Evolutionary conservation across 768 basidiomycete genomes (phyloP).

Genomic region (Boletus coccyginus): DNA sequence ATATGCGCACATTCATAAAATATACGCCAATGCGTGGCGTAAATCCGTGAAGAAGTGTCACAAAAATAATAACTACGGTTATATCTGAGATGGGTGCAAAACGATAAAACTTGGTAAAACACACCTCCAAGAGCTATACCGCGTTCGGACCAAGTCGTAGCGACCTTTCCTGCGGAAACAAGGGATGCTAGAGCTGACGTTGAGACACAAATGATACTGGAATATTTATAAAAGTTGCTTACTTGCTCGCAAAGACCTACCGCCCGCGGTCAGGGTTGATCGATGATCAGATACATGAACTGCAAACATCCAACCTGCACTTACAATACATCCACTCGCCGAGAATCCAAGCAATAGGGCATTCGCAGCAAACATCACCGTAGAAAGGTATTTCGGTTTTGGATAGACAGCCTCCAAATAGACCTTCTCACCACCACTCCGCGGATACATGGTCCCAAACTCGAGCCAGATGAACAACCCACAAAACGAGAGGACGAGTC

Average conservation of each 20-base stretch:
- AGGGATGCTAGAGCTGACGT: constrained; percentile 41
- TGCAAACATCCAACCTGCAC: constrained; percentile 8
- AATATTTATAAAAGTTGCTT: background rate
- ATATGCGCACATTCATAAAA: constrained; percentile 51
- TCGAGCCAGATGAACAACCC: constrained; percentile 64
- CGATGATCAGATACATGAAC: background rate
- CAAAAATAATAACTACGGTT: constrained; percentile 45
- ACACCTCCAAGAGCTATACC: constrained; percentile 59
- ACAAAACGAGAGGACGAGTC: constrained; percentile 55
- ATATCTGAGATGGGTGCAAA: too few species aligned
- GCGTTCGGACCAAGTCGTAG: constrained; percentile 52
- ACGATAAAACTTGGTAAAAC: background rate
- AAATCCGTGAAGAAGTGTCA: constrained; percentile 50
- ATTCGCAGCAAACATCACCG: constrained; percentile 47
- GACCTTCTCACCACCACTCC: constrained; percentile 62
- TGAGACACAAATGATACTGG: background rate
- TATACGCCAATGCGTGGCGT: constrained; percentile 46
- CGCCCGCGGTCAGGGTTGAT: background rate
- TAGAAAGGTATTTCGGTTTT: constrained; percentile 45
- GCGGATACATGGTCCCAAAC: constrained; percentile 59
- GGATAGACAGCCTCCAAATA: constrained; percentile 56
- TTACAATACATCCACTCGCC: constrained; percentile 46
- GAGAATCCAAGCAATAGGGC: constrained; percentile 46
- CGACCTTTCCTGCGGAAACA: constrained; percentile 40
- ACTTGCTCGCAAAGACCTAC: constrained; percentile 36